phyloP scores from a whole-genome alignment of 2,329 filamentous ascomycete species.

The Paramyrothecium sp. region DNA sequence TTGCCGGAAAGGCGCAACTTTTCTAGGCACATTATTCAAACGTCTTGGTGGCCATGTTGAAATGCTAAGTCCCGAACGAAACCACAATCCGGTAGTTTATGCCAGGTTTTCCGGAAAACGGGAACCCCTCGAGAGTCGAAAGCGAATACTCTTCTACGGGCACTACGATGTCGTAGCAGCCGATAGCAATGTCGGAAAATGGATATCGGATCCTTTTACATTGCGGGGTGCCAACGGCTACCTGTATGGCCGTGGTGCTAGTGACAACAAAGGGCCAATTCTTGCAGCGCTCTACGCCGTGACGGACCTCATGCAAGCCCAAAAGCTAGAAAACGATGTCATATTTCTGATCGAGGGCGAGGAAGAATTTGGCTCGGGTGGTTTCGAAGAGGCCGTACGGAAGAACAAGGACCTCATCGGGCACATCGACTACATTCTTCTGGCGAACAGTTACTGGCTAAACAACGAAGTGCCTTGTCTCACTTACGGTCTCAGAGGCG shows the following conservation, averaged over 20 bases:
- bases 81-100: constrained; percentile 88
- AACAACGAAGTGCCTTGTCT: constrained; percentile 94
- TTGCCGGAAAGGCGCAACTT: constrained; percentile 89
- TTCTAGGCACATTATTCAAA: constrained; percentile 86
- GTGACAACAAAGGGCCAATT: constrained; percentile 96
- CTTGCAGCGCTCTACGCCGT: constrained; percentile 93
- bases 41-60: constrained; percentile 86
- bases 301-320: constrained; percentile 82
- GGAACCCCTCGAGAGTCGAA: constrained; percentile 63
- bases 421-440: constrained; percentile 86
- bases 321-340: constrained; percentile 81
- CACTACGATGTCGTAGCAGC: constrained; percentile 97
- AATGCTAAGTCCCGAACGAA: constrained; percentile 78
- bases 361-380: constrained; percentile 90
- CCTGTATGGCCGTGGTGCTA: constrained; percentile 92
- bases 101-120: constrained; percentile 82
- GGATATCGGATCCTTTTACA: constrained; percentile 86
- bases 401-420: constrained; percentile 83
- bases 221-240: constrained; percentile 88
- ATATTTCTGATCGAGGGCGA: constrained; percentile 96
- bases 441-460: constrained; percentile 98
- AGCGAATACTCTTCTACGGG: constrained; percentile 93
- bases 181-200: constrained; percentile 77
- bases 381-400: constrained; percentile 81
- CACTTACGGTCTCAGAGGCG: constrained; percentile 90